Evolutionary conservation across 2,329 filamentous ascomycete genomes (phyloP), one percentile per base, ranked within the genome.

Genomic region (Trichoderma atrobrunneum): DNA sequence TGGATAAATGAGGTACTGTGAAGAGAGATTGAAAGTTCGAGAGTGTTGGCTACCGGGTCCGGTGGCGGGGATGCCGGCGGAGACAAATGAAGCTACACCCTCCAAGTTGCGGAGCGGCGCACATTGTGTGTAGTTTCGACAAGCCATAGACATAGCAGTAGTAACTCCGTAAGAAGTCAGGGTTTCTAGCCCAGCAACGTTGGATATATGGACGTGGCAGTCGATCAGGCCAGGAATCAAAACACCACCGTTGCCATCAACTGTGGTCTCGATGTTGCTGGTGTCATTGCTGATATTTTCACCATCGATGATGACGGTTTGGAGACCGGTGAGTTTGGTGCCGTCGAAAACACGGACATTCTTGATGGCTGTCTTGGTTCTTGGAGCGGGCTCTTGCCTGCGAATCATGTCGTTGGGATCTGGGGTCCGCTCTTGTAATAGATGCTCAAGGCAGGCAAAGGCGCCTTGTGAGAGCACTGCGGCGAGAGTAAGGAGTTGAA

Each of bases 1-100:
- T 24, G 65, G 65, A n/a, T 69, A 69, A 18, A 69, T 61, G 36
- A 69, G 65, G 5, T 69, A 61, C 5, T 56, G 65, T 1, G 65
- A 56, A 8, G 56, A 43, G 10, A 69, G 36, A n/a, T 69, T 69
- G 36, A 69, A 69, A 2, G 65, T 69, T 11, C 39, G 57, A n/a
- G 65, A 69, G 54, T 69, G 65, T 21, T 69, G 65, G n/a, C 65
- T 69, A 11, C 65, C 65, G 8, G 65, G 65, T 14, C 65, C 65
- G 5, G 65, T 69, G 8, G 65, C 65, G 7, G 65, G 65, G 14
- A 69, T 18, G 2, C 65, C 65, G 14, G 65, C 65, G 3, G 65
- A 69, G n/a, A 69, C 11, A 36, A 69, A 69, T 2, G 65, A 69
- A 24, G 65, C 65, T 12, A 69, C 65, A 8, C 65, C 65, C 3